Percentiles rank a stretch among this genome's conserved stretches.
These are phyloP conservation scores for Lentinula boryana DNA, from an alignment of 768 basidiomycete genomes.

Conservation along the genomic window DNA sequence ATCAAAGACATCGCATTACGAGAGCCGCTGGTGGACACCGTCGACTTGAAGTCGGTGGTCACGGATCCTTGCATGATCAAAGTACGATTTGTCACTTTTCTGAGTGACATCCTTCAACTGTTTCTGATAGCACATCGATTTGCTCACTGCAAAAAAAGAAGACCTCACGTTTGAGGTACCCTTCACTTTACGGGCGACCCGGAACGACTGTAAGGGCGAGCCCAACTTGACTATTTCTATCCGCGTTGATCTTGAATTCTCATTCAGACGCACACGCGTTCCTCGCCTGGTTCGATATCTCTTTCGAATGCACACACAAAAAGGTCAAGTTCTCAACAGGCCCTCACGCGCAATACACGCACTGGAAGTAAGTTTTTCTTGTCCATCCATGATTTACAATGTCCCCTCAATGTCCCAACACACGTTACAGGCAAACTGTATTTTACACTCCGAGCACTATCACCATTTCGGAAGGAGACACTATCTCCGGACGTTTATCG, in stretches of 20 bases:
- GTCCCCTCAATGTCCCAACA: neutral
- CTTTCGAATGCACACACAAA: slow-evolving; percentile 94
- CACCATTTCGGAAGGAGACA: slow-evolving; percentile 64
- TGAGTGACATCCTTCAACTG: neutral
- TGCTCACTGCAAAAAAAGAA: slow-evolving; percentile 90
- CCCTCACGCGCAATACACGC: slow-evolving; percentile 93
- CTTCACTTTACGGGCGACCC: slow-evolving; percentile 75
- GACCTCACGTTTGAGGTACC: slow-evolving; percentile 82
- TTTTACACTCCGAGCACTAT: slow-evolving; percentile 89
- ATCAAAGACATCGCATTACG: slow-evolving; percentile 98
- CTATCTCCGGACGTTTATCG: slow-evolving; percentile 61
- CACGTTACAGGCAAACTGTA: slow-evolving; percentile 76
- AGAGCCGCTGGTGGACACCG: slow-evolving; percentile 98
- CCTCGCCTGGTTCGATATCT: slow-evolving; percentile 98
- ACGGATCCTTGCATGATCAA: slow-evolving; percentile 90
- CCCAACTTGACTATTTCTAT: slow-evolving; percentile 9
- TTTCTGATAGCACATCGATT: slow-evolving; percentile 68
- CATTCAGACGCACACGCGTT: slow-evolving; percentile 87
- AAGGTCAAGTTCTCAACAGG: slow-evolving; percentile 95
- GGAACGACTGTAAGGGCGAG: slow-evolving; percentile 76
- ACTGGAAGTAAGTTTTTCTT: slow-evolving; percentile 76
- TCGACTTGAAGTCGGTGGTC: slow-evolving; percentile 92
- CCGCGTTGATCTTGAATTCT: neutral
- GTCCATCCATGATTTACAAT: neutral
- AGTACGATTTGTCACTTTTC: slow-evolving; percentile 31